Conservation (phyloP, 1,284 basidiomycete genomes). For the Cronartium quercuum region DNA sequence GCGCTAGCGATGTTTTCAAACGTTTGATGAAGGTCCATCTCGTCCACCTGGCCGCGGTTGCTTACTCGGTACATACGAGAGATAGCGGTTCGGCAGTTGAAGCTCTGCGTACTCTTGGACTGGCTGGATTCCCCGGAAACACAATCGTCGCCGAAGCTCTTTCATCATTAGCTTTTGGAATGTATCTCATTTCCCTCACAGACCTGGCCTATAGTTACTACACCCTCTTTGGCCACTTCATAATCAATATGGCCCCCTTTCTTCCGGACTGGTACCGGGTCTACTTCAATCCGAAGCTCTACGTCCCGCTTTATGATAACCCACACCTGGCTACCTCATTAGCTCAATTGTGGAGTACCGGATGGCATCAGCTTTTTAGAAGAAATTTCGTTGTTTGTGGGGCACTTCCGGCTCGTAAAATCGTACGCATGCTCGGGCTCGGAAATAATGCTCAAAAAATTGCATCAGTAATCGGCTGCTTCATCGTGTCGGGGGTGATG, state of each 20-base stretch:
- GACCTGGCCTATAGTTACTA: neutral
- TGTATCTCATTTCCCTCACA: neutral
- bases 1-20: neutral
- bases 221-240: neutral
- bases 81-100: neutral
- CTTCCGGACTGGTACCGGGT: neutral
- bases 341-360: slow-evolving; percentile 1
- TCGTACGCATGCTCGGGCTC: neutral
- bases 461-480: neutral
- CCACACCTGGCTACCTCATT: slow-evolving; percentile 9
- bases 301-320: slow-evolving; percentile 2
- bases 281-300: neutral
- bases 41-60: neutral
- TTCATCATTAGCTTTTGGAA: neutral
- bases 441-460: neutral
- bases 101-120: neutral
- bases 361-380: slow-evolving; percentile 25
- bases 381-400: slow-evolving; percentile 10
- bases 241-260: neutral
- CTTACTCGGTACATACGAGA: slow-evolving; percentile 1
- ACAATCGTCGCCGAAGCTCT: neutral
- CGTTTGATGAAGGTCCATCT: slow-evolving; percentile 7
- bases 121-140: neutral
- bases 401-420: neutral
- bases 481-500: slow-evolving; percentile 8